Percentiles rank a stretch among this genome's conserved stretches.
Evolutionary conservation across 2,329 filamentous ascomycete genomes (phyloP).

Genomic region (Fusarium miscanthi): DNA sequence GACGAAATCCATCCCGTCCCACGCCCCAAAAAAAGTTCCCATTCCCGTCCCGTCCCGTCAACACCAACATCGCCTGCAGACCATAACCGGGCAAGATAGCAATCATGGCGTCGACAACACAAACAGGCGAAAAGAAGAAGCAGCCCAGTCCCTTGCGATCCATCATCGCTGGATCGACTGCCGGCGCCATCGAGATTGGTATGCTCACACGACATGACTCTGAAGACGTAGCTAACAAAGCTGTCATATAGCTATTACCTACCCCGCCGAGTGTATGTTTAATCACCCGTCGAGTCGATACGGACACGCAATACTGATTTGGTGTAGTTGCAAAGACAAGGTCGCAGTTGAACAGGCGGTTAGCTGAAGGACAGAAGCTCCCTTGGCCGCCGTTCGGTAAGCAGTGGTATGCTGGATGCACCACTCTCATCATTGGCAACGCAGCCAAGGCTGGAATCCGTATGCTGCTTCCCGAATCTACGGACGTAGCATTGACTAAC

Average conservation of each 20-base stretch:
- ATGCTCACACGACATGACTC: slow-evolving; percentile 42
- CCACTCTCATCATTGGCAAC: slow-evolving; percentile 95
- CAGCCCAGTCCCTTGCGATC: slow-evolving; percentile 85
- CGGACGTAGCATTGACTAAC: slow-evolving; percentile 15
- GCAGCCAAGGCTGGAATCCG: slow-evolving; percentile 95
- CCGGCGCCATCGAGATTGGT: slow-evolving; percentile 95
- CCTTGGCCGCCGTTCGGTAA: slow-evolving; percentile 93
- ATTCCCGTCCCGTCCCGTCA: not conserved
- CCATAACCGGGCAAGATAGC: slow-evolving; percentile 7
- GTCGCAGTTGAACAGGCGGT: slow-evolving; percentile 87
- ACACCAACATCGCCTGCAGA: not conserved
- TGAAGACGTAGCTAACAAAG: slow-evolving; percentile 19
- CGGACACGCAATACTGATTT: slow-evolving; percentile 13
- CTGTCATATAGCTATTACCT: slow-evolving; percentile 75
- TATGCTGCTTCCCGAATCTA: slow-evolving; percentile 56
- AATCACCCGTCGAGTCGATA: not conserved
- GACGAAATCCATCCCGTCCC: slow-evolving; percentile 41
- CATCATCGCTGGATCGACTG: slow-evolving; percentile 91
- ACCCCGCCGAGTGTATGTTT: slow-evolving; percentile 86
- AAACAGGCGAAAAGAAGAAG: slow-evolving; percentile 49
- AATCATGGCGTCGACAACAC: slow-evolving; percentile 46
- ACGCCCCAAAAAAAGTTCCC: slow-evolving; percentile 29
- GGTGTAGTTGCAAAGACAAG: slow-evolving; percentile 87
- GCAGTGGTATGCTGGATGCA: slow-evolving; percentile 98
- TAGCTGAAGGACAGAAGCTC: slow-evolving; percentile 85